Conservation (phyloP, 2,329 filamentous ascomycete species). For the Byssoonygena ceratinophila region DNA sequence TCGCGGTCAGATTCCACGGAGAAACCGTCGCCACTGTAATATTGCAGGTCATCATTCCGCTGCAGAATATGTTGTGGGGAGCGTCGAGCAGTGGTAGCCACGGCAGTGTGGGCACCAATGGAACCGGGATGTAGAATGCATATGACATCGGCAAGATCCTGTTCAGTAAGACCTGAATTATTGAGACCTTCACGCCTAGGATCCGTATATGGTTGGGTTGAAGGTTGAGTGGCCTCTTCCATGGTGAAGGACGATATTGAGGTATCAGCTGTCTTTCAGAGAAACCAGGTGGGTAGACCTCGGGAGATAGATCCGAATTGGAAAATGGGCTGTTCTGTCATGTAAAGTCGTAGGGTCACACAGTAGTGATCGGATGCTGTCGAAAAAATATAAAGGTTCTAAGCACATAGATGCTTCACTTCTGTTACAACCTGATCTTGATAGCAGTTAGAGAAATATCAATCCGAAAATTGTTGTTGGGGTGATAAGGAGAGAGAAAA, state of each 20-base stretch:
- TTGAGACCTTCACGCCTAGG: constrained; percentile 67
- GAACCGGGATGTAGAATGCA: constrained; percentile 78
- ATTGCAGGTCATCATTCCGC: constrained; percentile 33
- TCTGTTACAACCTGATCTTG: background rate
- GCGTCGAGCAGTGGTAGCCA: constrained; percentile 45
- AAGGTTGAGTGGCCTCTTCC: constrained; percentile 46
- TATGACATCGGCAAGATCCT: constrained; percentile 78
- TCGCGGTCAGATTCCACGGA: constrained; percentile 36
- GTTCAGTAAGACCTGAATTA: constrained; percentile 70
- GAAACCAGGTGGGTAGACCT: background rate
- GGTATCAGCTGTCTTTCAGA: background rate
- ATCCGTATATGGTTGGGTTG: constrained; percentile 72
- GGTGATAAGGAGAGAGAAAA: too few relatives aligned
- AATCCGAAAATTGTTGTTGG: too few relatives aligned
- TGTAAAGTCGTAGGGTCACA: background rate
- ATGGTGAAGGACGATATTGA: constrained; percentile 6
- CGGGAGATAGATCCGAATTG: background rate
- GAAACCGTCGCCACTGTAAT: constrained; percentile 29
- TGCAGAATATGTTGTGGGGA: constrained; percentile 54
- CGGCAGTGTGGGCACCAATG: constrained; percentile 58
- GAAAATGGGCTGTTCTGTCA: background rate
- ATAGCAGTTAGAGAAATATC: background rate
- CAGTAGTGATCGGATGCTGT: too few relatives aligned
- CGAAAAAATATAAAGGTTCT: too few relatives aligned
- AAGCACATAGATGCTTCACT: too few relatives aligned